These are phyloP conservation scores for Lolium rigidum DNA, from an alignment of 176 grass and related monocot genomes.

Conservation along the genomic window DNA sequence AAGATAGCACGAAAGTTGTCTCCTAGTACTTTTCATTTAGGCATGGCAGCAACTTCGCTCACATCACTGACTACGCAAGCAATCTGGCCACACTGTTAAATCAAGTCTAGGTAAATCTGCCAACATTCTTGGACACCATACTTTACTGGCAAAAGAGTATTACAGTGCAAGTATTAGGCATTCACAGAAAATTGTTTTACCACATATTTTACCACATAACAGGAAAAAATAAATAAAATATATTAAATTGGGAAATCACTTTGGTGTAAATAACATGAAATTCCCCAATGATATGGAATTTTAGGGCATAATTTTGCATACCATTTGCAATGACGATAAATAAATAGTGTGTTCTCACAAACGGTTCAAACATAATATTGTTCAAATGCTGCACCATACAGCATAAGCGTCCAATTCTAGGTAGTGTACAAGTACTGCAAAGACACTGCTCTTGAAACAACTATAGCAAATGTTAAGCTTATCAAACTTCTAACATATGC, in stretches of 20 bases:
- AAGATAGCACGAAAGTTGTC: not conserved
- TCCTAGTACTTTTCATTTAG: not conserved
- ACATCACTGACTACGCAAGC: not conserved
- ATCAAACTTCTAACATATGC: conserved; percentile 1
- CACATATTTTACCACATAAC: too few relatives aligned
- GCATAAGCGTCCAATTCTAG: not conserved
- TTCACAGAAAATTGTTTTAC: too few relatives aligned
- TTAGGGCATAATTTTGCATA: conserved; percentile 4
- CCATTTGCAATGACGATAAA: not conserved
- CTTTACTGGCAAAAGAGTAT: not conserved
- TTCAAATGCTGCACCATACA: not conserved
- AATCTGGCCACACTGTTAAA: not conserved
- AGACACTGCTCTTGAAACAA: not conserved
- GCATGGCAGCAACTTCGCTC: not conserved
- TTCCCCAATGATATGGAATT: conserved; percentile 5
- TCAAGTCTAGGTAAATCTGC: not conserved
- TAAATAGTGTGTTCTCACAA: not conserved
- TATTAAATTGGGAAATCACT: not conserved
- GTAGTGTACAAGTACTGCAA: not conserved
- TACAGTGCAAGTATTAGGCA: too few relatives aligned
- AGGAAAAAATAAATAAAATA: conserved; percentile 2
- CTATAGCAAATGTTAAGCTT: not conserved
- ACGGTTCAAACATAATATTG: not conserved
- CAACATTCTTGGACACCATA: not conserved
- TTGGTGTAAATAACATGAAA: conserved; percentile 1